Evolutionary conservation across 139 green algal species (phyloP), one percentile per base, ranked within the genome.

Genomic region (Coelastrella sp.): DNA sequence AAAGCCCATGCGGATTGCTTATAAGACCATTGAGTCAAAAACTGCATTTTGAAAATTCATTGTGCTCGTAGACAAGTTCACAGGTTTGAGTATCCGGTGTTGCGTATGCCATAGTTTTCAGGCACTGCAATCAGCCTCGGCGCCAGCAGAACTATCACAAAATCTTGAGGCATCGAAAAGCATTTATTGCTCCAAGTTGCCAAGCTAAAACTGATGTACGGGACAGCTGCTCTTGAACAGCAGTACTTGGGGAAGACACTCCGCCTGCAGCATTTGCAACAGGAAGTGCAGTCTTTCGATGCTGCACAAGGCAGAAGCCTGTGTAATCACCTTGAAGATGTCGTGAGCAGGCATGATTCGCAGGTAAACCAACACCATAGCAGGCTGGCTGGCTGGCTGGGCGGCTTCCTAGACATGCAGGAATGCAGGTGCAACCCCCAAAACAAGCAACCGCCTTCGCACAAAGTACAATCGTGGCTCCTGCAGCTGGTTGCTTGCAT

Each of bases 191-290:
- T 68, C 10, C 68, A 82, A 49, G 49, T 83, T 15, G 0, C 85
- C 22, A 87, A 76, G 57, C 68, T 91, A 1, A 63, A 19, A 12
- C 68, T 91, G 57, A 35, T 91, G 8, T 84, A 87, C 17, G 88
- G 88, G 66, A 65, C 88, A 24, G 15, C 84, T 9, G 20, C 17
- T 22, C 10, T 87, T 10, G 27, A 91, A 70, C 60, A 85, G n/a
- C 75, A 85, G 58, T 78, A 58, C 49, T 19, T 6, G 8, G 78
- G 78, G 60, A 6, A 58, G 7, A 9, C 11, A 8, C 24, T 91
- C n/a, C 70, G n/a, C 15, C 49, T 84, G 24, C 57, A 56, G 57
- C 56, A 91, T 57, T 17, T 84, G 88, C 24, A 74, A 10, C 10
- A 87, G 66, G 7, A 58, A 58, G 79, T 78, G 1, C 78, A 88